A percentile compares a stretch with the other conserved stretches of the same genome.
phyloP scores from a whole-genome alignment of 768 basidiomycete species.

The Pleurotus eryngii region DNA sequence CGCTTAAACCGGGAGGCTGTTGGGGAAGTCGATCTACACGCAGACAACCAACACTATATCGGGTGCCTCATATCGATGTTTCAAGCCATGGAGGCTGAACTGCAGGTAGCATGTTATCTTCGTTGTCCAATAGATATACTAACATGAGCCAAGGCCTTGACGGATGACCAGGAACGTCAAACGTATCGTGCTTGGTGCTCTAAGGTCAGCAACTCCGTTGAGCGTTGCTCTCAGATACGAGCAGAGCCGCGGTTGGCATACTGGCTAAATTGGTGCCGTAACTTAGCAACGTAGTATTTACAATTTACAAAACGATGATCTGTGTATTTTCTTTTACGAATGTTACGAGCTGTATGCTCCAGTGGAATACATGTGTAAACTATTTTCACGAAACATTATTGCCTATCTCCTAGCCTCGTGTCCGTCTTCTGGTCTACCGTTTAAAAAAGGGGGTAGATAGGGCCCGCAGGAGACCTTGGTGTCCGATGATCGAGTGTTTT shows the following conservation, averaged over 20 bases:
- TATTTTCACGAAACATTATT: too few relatives aligned
- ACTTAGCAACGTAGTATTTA: constrained; percentile 2
- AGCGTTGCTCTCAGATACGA: constrained; percentile 26
- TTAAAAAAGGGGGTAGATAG: too few relatives aligned
- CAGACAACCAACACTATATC: constrained; percentile 35
- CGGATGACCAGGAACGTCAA: constrained; percentile 10
- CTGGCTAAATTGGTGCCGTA: constrained; percentile 28
- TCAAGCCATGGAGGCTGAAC: constrained; percentile 47
- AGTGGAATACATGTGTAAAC: too few relatives aligned
- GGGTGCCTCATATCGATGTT: constrained; percentile 44
- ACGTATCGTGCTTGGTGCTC: constrained; percentile 33
- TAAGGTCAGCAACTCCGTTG: constrained; percentile 24
- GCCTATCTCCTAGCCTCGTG: too few relatives aligned
- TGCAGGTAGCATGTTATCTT: constrained; percentile 30
- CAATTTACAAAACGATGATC: not conserved
- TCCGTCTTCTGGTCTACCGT: too few relatives aligned
- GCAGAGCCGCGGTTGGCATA: constrained; percentile 27
- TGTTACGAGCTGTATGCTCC: not conserved
- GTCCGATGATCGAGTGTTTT: too few relatives aligned
- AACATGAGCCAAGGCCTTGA: constrained; percentile 14
- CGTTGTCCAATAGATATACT: constrained; percentile 8
- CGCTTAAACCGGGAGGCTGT: constrained; percentile 26
- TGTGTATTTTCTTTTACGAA: not conserved
- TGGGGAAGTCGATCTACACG: constrained; percentile 14
- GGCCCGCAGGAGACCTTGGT: too few relatives aligned